Conservation (phyloP, 2,329 filamentous ascomycete genomes). For the Geosmithia putterillii region DNA sequence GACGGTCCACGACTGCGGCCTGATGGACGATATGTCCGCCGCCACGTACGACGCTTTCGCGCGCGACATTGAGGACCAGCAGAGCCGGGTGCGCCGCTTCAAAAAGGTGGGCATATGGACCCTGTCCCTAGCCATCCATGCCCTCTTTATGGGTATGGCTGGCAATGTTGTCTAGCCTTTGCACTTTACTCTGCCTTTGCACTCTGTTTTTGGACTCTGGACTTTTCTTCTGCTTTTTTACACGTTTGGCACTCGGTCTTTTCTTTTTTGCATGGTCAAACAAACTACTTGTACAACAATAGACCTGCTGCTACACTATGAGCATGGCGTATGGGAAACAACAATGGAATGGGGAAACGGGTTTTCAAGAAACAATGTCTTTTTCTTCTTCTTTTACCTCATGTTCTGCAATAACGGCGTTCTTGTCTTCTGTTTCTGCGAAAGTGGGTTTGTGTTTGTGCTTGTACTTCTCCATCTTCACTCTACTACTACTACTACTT, state of each 20-base stretch:
- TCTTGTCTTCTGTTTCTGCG: not conserved
- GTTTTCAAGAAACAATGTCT: no score
- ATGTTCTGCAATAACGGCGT: not conserved
- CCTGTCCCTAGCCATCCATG: slow-evolving; percentile 80
- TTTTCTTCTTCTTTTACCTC: not conserved
- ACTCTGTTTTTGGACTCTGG: no score
- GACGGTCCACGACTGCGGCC: slow-evolving; percentile 84
- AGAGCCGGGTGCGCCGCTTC: slow-evolving; percentile 72
- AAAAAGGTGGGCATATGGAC: slow-evolving; percentile 98
- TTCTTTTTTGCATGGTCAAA: no score
- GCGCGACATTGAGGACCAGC: slow-evolving; percentile 77
- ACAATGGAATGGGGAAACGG: no score
- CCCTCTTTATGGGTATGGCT: slow-evolving; percentile 87
- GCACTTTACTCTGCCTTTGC: not conserved
- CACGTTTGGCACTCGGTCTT: no score
- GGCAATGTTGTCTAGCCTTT: slow-evolving; percentile 53
- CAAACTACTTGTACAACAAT: no score
- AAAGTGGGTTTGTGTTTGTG: no score
- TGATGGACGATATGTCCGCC: slow-evolving; percentile 86
- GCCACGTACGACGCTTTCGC: slow-evolving; percentile 95
- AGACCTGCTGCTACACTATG: no score
- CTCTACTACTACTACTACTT: no score
- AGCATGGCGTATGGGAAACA: no score
- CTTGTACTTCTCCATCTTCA: no score
- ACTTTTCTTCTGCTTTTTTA: no score